Evolutionary conservation across 1,284 basidiomycete genomes (phyloP), one percentile per base, ranked within the genome.

Genomic region (Ustilago loliicola): DNA sequence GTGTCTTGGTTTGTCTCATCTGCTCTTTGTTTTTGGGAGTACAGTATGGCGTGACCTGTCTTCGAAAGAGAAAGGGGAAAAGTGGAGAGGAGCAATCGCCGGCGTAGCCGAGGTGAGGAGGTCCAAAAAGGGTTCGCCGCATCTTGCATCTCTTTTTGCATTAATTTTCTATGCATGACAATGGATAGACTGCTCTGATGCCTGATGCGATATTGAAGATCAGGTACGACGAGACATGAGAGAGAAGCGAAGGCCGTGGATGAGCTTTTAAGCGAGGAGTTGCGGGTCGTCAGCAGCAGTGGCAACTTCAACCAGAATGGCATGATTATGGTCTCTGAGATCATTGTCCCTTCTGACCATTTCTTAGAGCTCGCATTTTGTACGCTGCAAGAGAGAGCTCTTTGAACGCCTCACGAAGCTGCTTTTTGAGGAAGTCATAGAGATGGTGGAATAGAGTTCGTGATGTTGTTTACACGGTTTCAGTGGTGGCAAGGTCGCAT

Each of bases 41-140:
- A 50, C 29, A 50, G 25, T 27, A 50, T 50, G 23, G 48, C 48
- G 48, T 50, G 48, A 50, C 48, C 48, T 15, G 11, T 8, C 15
- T 21, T 13, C 48, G 13, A 8, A 9, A 32, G 25, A 32, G 32
- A 17, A 13, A 10, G n/a, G 17, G 51, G 11, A 29, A 34, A 34
- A 8, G 3, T 4, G 51, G 17, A 15, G 17, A 15, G 21, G 30
- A 53, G 48, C 51, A 53, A 19, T 34, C 17, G 51, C 29, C 32
- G 30, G 25, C 9, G 23, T 59, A 48, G 57, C 57, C 57, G 57
- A 59, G 56, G 56, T 27, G 19, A 32, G n/a, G 30, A 15, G 38
- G 40, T 30, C n/a, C 30, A 19, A 21, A 19, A 27, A 27, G 45
- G 45, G 45, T 30, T 60, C 48, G 58, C 58, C 58, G 48, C 58